Evolutionary conservation across 2,329 filamentous ascomycete genomes (phyloP), one percentile per base, ranked within the genome.

Genomic region (Paecilomyces sp.): DNA sequence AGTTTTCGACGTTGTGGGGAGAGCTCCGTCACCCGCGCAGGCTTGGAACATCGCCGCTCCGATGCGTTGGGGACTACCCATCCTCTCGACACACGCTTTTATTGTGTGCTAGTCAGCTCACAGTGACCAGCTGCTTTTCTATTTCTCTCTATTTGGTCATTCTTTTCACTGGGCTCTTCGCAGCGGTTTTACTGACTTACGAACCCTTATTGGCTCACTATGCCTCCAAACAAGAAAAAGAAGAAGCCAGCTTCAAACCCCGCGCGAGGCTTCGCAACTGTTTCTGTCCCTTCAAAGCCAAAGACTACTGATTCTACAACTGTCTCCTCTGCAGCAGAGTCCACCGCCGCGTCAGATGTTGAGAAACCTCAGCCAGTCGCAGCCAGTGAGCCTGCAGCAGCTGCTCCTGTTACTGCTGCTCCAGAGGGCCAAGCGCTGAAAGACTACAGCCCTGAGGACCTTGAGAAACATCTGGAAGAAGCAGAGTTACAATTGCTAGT

Each of bases 261-360:
- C 61, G 91, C 92, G 47, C 84, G 94, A 74, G 94, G 92, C 18
- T 96, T 97, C 77, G 91, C 93, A 64, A 99, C 94, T 4, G 95
- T 91, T 12, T 97, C 93, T 1, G 84, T 96, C 61, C 91, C 92
- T 52, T 95, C 91, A 25, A 96, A 92, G 71, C 80, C 84, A 54
- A 91, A 93, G 70, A 63, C 74, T 60, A 71, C 76, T 41, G 74
- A 77, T 51, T 63, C 68, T 52, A 71, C 71, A 53, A 61, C 69
- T 5, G 67, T 67, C 22, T 60, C 71, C 22, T 68, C 67, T 6
- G 63, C 66, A 3, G 67, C 64, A 56, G 69, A 72, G 15, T 58
- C 63, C 18, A 70, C 66, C 60, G 62, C 65, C 5, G 68, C 70
- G 1, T 70, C 72, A 36, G 71, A 71, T 60, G 72, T 61, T 59